Conservation (phyloP, 495 filamentous ascomycete species). For the Aeminium ludgeri region DNA sequence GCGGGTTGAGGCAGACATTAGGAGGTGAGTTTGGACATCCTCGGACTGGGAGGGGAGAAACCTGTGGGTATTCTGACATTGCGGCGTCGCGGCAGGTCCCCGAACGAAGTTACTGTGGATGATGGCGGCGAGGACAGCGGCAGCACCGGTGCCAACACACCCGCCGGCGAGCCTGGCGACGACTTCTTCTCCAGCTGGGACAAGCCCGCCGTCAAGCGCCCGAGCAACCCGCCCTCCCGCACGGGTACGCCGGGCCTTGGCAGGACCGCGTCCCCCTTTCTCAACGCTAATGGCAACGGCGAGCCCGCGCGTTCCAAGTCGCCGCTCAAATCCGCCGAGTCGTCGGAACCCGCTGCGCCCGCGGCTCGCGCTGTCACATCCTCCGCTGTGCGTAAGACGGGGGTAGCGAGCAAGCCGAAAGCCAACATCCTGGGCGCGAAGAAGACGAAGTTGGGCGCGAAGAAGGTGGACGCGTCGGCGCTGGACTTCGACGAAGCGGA, state of each 20-base stretch:
- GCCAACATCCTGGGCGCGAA: constrained; percentile 76
- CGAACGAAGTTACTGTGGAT: constrained; percentile 69
- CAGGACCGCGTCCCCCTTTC: constrained; percentile 74
- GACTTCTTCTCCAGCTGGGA: constrained; percentile 99
- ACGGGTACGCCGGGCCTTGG: constrained; percentile 73
- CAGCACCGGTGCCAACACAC: constrained; percentile 49
- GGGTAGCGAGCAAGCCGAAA: constrained; percentile 32
- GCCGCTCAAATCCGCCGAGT: constrained; percentile 48
- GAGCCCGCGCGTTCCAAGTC: constrained; percentile 56
- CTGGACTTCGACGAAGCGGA: constrained; percentile 97
- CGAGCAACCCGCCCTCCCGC: constrained; percentile 82
- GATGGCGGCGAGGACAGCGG: constrained; percentile 46
- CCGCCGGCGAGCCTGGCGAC: constrained; percentile 60
- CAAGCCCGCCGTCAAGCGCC: constrained; percentile 91
- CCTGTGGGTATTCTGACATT: no score
- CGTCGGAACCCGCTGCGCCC: constrained; percentile 28
- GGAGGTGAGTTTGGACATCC: constrained; percentile 56
- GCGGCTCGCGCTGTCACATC: constrained; percentile 58
- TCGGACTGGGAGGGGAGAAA: no score
- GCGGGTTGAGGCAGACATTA: constrained; percentile 60
- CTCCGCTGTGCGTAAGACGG: constrained; percentile 57
- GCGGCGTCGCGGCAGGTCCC: constrained; percentile 39
- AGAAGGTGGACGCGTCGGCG: constrained; percentile 63
- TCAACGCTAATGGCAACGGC: constrained; percentile 60
- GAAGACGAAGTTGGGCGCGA: constrained; percentile 80